Evolutionary conservation across 495 filamentous ascomycete species (phyloP).

Genomic region (Penicillium soppii): DNA sequence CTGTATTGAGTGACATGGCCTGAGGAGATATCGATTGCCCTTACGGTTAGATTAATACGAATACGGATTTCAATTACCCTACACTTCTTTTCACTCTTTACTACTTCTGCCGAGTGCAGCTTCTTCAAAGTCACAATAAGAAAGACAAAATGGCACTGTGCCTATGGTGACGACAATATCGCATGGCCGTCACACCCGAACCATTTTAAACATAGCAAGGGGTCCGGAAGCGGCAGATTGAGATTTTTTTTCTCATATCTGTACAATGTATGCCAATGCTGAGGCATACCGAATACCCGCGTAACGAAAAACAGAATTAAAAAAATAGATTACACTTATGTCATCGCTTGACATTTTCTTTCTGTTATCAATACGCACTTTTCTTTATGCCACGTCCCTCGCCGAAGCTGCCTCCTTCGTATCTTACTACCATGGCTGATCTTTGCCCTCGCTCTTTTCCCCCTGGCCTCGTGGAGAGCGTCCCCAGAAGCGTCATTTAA

Average conservation of each 20-base stretch:
- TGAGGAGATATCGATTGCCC: constrained; percentile 3
- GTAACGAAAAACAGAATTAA: neutral
- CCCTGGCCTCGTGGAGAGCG: constrained; percentile 22
- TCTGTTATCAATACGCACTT: constrained; percentile 14
- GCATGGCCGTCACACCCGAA: neutral
- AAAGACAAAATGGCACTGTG: neutral
- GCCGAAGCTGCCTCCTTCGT: constrained; percentile 26
- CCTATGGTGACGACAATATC: constrained; percentile 1
- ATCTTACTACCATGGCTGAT: constrained; percentile 20
- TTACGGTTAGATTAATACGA: neutral
- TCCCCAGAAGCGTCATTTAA: constrained; percentile 32
- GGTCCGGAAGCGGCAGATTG: constrained; percentile 19
- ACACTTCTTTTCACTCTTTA: neutral
- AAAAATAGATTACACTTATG: constrained; percentile 17
- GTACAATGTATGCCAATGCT: constrained; percentile 16
- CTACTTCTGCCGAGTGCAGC: constrained; percentile 2
- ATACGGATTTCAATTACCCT: neutral
- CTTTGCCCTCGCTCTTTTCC: constrained; percentile 6
- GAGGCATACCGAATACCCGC: constrained; percentile 7
- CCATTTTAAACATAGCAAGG: constrained; percentile 16
- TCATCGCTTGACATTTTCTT: constrained; percentile 5
- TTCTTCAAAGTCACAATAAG: neutral
- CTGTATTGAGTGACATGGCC: constrained; percentile 15
- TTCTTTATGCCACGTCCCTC: constrained; percentile 15
- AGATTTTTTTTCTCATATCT: constrained; percentile 9